Base-by-base conservation (phyloP, 2,329 filamentous ascomycete genomes). In the Delphinella strobiligena region DNA sequence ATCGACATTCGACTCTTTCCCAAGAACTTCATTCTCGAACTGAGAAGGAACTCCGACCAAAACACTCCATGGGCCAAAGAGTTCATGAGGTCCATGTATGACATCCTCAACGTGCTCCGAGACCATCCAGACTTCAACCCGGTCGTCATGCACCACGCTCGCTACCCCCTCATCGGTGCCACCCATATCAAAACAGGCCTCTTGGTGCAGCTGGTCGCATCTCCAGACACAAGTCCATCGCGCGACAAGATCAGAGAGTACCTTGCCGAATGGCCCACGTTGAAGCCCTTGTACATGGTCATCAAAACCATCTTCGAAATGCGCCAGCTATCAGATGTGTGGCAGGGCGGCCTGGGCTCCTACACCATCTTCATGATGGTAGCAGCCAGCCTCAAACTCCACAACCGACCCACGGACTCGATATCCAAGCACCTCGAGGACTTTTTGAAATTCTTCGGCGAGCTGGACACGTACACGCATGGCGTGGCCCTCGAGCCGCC, bases 361-460 rank as follows among this genome's bases (percentile, higher is more conserved):
- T 75, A 78, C 49, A 60, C 65, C 10, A 56, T 75, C 8, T 64
- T 74, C 49, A 69, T 75, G 58, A 70, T 78, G 61, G 54, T 78
- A 14, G 67, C 71, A 11, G 69, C 72, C 4, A 66, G 68, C 19
- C 54, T 77, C 19, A 68, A 67, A 45, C 56, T 55, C 22, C 31
- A 15, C 29, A 34, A 5, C 29, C 24, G 32, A 33, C 32, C 17
- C 17, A 24, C 24, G 31, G 43, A 54, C 31, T 51, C 60, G 37
- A 49, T 64, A 2, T 68, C 55, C 14, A 49, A 58, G 4, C 64
- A 66, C 16, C 59, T 79, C 3, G 49, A 71, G 2, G 54, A 59
- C 18, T 61, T 76, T 42, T 53, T 79, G 2, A 44, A 60, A 2
- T 68, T 74, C 47, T 77, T 70, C 52, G 53, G 58, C 30, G 48